phyloP scores from a whole-genome alignment of 352 stramenopile genomes.

The Phytophthora citrophthora region DNA sequence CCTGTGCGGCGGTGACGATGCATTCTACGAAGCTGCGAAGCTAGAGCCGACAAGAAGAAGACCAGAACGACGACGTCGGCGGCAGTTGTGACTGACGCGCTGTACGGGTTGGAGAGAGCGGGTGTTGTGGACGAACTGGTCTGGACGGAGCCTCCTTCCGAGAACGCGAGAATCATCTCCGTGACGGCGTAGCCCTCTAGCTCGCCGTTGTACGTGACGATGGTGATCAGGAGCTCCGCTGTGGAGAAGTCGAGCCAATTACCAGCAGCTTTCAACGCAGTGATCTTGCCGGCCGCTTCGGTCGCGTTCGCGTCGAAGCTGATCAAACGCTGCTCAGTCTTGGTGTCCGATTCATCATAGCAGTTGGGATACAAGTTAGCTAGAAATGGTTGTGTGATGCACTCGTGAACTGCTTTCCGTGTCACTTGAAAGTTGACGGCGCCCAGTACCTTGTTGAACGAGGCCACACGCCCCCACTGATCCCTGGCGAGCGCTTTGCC shows the following conservation, averaged over 20 bases:
- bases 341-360: constrained; percentile 40
- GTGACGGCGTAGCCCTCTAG: constrained; percentile 52
- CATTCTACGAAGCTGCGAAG: constrained; percentile 23
- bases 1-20: constrained; percentile 19
- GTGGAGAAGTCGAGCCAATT: constrained; percentile 51
- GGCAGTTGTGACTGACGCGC: constrained; percentile 14
- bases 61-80: constrained; percentile 47
- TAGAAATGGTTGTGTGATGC: constrained; percentile 39
- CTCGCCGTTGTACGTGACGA: constrained; percentile 67
- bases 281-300: constrained; percentile 29
- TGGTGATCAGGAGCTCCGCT: constrained; percentile 45
- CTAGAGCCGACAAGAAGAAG: constrained; percentile 35
- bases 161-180: constrained; percentile 42
- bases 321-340: constrained; percentile 37
- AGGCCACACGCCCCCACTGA: constrained; percentile 22
- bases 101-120: constrained; percentile 44
- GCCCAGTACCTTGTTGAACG: constrained; percentile 29
- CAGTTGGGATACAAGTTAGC: constrained; percentile 50
- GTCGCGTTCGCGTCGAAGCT: constrained; percentile 53
- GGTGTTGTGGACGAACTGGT: constrained; percentile 40
- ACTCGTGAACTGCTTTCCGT: constrained; percentile 23
- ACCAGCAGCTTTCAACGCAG: constrained; percentile 31
- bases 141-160: constrained; percentile 41
- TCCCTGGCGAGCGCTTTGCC: constrained; percentile 37
- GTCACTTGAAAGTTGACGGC: constrained; percentile 42